A percentile compares a stretch with the other conserved stretches of the same genome.
phyloP scores from a whole-genome alignment of 1,284 basidiomycete species.

The Prillingera fragicola region DNA sequence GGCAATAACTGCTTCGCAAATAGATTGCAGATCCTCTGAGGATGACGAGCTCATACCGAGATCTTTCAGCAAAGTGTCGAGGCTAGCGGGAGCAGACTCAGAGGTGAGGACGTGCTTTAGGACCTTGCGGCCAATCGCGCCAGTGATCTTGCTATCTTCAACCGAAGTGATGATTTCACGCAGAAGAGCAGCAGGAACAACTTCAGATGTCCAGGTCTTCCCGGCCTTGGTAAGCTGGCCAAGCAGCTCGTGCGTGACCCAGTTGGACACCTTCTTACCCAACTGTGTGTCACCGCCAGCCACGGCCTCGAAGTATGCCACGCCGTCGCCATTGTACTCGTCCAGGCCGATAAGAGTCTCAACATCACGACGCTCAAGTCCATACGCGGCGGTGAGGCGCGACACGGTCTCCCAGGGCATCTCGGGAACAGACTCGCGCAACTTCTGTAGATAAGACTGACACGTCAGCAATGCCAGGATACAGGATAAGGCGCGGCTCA shows the following conservation, averaged over 20 bases:
- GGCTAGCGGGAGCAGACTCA: conserved; percentile 26
- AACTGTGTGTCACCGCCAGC: conserved; percentile 17
- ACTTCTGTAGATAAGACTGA: conserved; percentile 58
- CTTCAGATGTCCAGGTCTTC: conserved; percentile 59
- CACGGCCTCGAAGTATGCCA: conserved; percentile 72
- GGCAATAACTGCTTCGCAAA: conserved; percentile 61
- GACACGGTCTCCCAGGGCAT: conserved; percentile 64
- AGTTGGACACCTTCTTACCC: conserved; percentile 70
- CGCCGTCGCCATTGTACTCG: conserved; percentile 50
- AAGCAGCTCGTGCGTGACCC: conserved; percentile 81
- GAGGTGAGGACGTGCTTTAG: conserved; percentile 60
- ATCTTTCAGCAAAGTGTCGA: conserved; percentile 50
- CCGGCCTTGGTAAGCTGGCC: conserved; percentile 64
- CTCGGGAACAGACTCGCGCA: conserved; percentile 64
- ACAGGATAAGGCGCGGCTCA: conserved; percentile 15
- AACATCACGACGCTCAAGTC: conserved; percentile 61
- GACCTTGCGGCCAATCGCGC: conserved; percentile 45
- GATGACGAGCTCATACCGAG: conserved; percentile 28
- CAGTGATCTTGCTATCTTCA: conserved; percentile 61
- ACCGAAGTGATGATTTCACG: conserved; percentile 75
- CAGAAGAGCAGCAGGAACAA: conserved; percentile 60
- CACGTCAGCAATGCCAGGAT: accelerated
- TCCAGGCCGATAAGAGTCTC: conserved; percentile 74
- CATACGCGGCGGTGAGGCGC: conserved; percentile 56
- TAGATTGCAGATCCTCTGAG: conserved; percentile 47